Base-by-base conservation (phyloP, 495 filamentous ascomycete genomes). In the Niebla homalea region DNA sequence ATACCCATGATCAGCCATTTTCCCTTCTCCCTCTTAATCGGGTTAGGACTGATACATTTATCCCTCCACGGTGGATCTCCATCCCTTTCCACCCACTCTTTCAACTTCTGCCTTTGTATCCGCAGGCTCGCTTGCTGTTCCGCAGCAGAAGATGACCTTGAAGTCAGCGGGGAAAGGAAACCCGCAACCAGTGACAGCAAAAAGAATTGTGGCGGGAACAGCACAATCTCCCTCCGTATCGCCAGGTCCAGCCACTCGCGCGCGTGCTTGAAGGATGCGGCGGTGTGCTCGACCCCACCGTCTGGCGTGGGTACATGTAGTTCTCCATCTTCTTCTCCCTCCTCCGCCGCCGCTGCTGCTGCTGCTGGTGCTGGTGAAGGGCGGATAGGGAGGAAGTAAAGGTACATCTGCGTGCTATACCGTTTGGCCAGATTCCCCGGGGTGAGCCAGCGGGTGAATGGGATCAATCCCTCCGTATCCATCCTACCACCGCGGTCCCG, bases 331-430 rank as follows among this genome's bases (percentile, higher is more conserved):
- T 36, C 5, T 18, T 48, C 1, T 16, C 23, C 29, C 29, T 3
- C 29, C 0, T 32, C 29, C 29, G 29, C 29, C 1, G 14, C 29
- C 4, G 60, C 51, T 46, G 67, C 61, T 7, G 65, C 67, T 43
- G 69, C 63, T 14, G 39, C 21, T 6, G 43, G n/a, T 43, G 16
- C 16, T 19, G 39, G n/a, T 4, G 32, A 12, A 3, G 42, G 39
- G 58, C 71, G 67, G 0, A 89, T 67, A 0, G 92, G 89, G n/a
- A 95, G 72, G 67, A 94, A 84, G 64, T 94, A 92, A 7, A 98
- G 59, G 61, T 97, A 98, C 89, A 98, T 95, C 61, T 94, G 88
- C 7, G 89, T 95, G 1, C 83, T 83, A 61, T 87, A 98, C 18
- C 92, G 75, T 58, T 80, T 83, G 1, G 80, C 75, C 2, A 82